phyloP scores from a whole-genome alignment of 75 land plant species.

The Picea glauca region DNA sequence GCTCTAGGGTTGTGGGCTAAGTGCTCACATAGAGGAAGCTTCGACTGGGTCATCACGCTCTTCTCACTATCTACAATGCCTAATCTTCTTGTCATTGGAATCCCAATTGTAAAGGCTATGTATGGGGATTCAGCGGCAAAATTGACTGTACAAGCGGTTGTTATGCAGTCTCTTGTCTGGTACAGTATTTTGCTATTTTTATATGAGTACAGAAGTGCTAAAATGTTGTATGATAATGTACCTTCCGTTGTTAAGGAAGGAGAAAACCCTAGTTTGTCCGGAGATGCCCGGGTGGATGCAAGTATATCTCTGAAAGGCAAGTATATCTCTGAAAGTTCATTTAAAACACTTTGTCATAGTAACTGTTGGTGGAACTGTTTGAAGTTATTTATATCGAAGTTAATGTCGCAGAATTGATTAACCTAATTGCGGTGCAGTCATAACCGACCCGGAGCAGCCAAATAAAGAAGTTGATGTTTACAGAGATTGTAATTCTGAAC shows the following conservation, averaged over 20 bases:
- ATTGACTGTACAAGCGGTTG: slow-evolving; percentile 65
- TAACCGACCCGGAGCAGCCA: too few relatives aligned
- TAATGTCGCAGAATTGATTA: too few relatives aligned
- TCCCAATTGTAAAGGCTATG: slow-evolving; percentile 65
- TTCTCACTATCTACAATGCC: slow-evolving; percentile 65
- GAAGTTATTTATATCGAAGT: too few relatives aligned
- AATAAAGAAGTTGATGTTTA: too few relatives aligned
- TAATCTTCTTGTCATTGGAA: slow-evolving; percentile 75
- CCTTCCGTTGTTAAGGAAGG: slow-evolving; percentile 26
- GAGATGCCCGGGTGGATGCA: slow-evolving; percentile 18
- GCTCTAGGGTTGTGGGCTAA: slow-evolving; percentile 32
- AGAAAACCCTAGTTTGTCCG: slow-evolving; percentile 14
- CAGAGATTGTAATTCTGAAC: too few relatives aligned
- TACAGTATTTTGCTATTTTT: slow-evolving; percentile 64
- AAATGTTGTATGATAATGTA: slow-evolving; percentile 43
- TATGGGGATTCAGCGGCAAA: slow-evolving; percentile 44
- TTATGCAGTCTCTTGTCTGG: slow-evolving; percentile 67
- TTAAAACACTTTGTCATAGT: too few relatives aligned
- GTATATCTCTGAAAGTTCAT: too few relatives aligned
- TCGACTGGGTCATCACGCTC: slow-evolving; percentile 72
- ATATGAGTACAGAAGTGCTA: slow-evolving; percentile 61
- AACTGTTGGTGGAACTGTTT: too few relatives aligned
- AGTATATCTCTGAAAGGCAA: slow-evolving; percentile 33
- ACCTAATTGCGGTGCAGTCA: too few relatives aligned
- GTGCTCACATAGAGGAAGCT: slow-evolving; percentile 27